Base-by-base conservation (phyloP, 495 filamentous ascomycete species). In the Articulospora tetracladia region DNA sequence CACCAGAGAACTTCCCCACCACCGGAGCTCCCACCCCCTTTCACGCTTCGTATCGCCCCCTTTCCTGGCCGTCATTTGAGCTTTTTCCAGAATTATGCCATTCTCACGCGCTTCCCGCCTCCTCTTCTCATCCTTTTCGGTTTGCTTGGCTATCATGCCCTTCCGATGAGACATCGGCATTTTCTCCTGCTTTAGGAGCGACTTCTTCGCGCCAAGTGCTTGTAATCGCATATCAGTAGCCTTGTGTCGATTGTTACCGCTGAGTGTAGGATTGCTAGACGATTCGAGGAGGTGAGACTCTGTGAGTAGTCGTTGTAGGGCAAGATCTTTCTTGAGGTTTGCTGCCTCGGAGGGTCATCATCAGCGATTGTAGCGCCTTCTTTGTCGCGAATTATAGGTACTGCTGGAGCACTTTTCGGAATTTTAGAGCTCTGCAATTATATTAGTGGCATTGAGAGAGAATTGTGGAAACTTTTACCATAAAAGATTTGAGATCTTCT, bases 261-360 rank as follows among this genome's bases (percentile, higher is more conserved):
- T 80, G 1, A 81, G 79, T 6, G 82, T 77, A 47, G 88, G 83
- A n/a, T 81, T 79, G 11, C 76, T 76, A 6, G 77, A 68, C 1
- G 84, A 78, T 17, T 92, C 87, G 55, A 98, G 85, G 34, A 98
- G 86, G 73, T 97, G 93, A 1, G 93, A 97, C 77, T 98, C 94
- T 59, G 85, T 79, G 12, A 98, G 83, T 12, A 98, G 82, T 17
- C 92, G 84, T 67, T 97, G 93, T 20, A 98, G 81, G 11, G 88
- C 92, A 23, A 98, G 83, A 66, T 98, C 94, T 69, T 97, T 94
- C 73, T 93, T 93, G 1, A 97, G 76, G 61, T 90, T 88, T 15
- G 75, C 70, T 8, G 79, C 76, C 66, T 90, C 87, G 1, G 74
- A 72, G 13, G 67, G 39, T 79, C 76, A 51, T 83, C 74, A 1